Evolutionary conservation across 2,329 filamentous ascomycete genomes (phyloP), one percentile per base, ranked within the genome.

Genomic region (Monosporascus cannonballus): DNA sequence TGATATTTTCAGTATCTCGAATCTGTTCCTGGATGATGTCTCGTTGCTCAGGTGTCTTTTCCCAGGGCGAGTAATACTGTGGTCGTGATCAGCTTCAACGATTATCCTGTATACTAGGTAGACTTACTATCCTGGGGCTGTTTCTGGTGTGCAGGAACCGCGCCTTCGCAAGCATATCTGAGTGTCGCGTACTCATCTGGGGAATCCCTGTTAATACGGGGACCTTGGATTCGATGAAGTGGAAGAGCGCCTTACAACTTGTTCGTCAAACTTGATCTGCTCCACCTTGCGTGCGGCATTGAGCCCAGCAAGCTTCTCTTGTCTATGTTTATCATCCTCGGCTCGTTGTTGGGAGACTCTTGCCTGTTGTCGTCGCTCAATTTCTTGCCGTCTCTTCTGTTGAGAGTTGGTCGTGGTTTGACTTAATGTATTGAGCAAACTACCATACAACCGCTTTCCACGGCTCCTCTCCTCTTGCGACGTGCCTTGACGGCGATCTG

Each of bases 41-140:
- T 68, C 92, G 83, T 67, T 96, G 87, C 45, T 81, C 77, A 5
- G 74, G 68, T 34, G 82, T 83, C 52, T 89, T 76, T 61, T 90
- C 84, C 86, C 88, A 95, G 1, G 93, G 93, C 46, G 86, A 85
- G 69, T 94, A 96, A 69, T 87, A 93, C 90, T 96, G 51, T 37
- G 9, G 51, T 27, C 14, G 51, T 17, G 45, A 51, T 57, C 45
- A 50, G 50, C 50, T 50, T n/a, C 30, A 44, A 34, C 2, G 22
- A 30, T 8, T 38, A 46, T 4, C 8, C 6, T 20, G 34, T 4
- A 11, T 1, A 22, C n/a, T 34, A 39, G 6, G 30, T 42, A 45
- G 47, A 76, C 87, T 66, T 77, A 96, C 91, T 64, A 96, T 74
- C 58, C 74, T 80, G 3, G 93, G 93, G 61, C 85, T 76, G 39